Evolutionary conservation across 202 grass and related monocot genomes (phyloP).

Genomic region (Dendrocalamus latiflorus): DNA sequence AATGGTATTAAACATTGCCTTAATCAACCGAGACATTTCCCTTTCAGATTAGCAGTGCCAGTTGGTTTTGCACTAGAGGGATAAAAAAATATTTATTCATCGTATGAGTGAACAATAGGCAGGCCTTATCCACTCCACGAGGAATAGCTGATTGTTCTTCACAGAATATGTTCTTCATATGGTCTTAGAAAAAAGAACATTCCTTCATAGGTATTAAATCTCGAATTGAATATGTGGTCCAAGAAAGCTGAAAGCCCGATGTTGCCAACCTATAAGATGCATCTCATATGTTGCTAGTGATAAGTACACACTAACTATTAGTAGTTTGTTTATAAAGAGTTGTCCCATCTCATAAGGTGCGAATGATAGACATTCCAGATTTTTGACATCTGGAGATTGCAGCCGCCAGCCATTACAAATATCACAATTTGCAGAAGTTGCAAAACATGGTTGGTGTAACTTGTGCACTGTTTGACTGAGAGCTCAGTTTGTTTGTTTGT

Average conservation of each 20-base stretch:
- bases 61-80: neutral
- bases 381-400: neutral
- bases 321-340: neutral
- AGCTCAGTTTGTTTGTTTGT: neutral
- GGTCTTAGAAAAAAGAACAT: no score
- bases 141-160: neutral
- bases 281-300: neutral
- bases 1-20: neutral
- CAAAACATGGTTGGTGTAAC: neutral
- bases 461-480: neutral
- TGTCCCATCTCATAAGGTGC: neutral
- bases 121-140: neutral
- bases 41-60: neutral
- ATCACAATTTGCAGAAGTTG: neutral
- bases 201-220: slow-evolving; percentile 1
- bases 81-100: neutral
- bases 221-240: neutral
- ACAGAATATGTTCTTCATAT: neutral
- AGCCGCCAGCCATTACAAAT: neutral
- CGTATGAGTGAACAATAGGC: neutral
- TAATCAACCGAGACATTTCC: neutral
- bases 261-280: neutral
- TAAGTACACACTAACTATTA: neutral
- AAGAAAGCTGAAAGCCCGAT: neutral
- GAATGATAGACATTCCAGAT: neutral